Evolutionary conservation across 495 filamentous ascomycete species (phyloP), one percentile per base, ranked within the genome.

Genomic region (Neurospora intermedia): DNA sequence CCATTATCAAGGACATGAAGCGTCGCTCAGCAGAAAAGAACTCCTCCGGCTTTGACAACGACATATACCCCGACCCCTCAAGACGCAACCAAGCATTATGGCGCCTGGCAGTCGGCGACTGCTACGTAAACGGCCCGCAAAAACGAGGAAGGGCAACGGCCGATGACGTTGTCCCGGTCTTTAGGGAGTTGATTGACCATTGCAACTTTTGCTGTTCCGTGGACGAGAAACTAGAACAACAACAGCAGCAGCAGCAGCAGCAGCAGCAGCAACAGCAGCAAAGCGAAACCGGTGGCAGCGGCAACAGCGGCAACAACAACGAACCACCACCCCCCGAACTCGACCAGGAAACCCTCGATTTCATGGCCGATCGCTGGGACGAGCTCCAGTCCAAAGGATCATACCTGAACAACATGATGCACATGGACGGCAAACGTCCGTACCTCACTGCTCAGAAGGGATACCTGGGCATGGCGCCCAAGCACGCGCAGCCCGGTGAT

Each of bases 401-500:
- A 7, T 62, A 62, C 16, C 54, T 62, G 6, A 1, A 35, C 6
- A 62, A 18, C 54, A 62, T 62, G 54, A 62, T 62, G 6, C 54
- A 35, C 38, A 70, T 74, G 72, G n/a, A 71, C n/a, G 35, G 40
- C 2, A 76, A 70, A 54, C 48, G 54, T 15, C 72, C 72, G 15
- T 76, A 69, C 18, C 46, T 75, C n/a, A 76, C 75, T 0, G 54
- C 11, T 0, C 13, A 62, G n/a, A 72, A 59, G n/a, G 75, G 73
- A 0, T 71, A 74, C n/a, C 10, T 74, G 40, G 75, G 75, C 23
- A 74, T 76, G 73, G 75, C 73, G 9, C 75, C 75, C 5, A 18
- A 7, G 18, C 54, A 69, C 6, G 42, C 40, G 20, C 42, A 69
- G 0, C 35, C 40, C 4, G 75, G 75, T 7, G 75, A 76, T n/a